Evolutionary conservation across 2,329 filamentous ascomycete genomes (phyloP), one percentile per base, ranked within the genome.

Genomic region (Aureobasidium zeae): DNA sequence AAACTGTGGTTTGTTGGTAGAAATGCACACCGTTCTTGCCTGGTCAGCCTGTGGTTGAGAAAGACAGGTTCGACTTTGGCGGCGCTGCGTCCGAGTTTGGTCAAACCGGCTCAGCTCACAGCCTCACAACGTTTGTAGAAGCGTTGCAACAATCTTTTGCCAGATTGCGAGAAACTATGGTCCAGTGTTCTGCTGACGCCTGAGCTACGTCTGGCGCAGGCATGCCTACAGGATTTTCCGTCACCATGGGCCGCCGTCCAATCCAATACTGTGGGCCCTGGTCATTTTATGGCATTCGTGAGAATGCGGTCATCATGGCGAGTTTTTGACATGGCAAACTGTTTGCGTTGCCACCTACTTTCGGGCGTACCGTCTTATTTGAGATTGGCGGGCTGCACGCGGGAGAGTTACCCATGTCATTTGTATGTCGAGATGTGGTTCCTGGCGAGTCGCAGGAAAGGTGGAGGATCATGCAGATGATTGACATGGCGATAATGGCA

Each of bases 21-120:
- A 39, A 17, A 19, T 31, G 31, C 36, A 39, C 26, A 11, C 26
- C n/a, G n/a, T 15, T 30, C 36, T 29, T 39, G 36, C 26, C 19
- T 31, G 17, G 36, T 16, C 19, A 39, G 26, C 31, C 15, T n/a
- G 7, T 3, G 6, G 6, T 16, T 8, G 36, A 39, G 21, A 13
- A 17, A 16, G 13, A 22, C 12, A n/a, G 13, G n/a, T 15, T 12
- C 26, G 16, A 24, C 17, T 17, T 13, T 10, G 24, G 26, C 5
- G 17, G 25, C 17, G 36, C 10, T 16, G 26, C 16, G 26, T 16
- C 26, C 19, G 19, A n/a, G 35, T 16, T 3, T 20, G 17, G 26
- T 39, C 10, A 13, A 16, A 30, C 13, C 7, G 21, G 36, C 22
- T 19, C 26, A 39, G 36, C 26, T 13, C 24, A 16, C 17, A 39